phyloP scores from a whole-genome alignment of 78 protist species.

The Chrysochromulina parva region DNA sequence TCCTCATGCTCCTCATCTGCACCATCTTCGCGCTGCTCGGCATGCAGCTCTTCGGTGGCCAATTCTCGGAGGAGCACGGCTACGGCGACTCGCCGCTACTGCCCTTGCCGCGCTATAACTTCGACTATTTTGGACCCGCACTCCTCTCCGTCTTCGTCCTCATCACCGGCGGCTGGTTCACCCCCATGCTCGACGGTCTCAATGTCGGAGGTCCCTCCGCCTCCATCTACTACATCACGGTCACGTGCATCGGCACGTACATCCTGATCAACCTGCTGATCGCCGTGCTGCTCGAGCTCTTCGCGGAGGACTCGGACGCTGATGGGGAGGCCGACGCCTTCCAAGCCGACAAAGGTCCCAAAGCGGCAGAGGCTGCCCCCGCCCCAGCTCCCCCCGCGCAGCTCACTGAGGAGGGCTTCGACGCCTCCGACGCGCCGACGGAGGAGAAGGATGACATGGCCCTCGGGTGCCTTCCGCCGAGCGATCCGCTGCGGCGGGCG shows the following conservation, averaged over 20 bases:
- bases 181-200: too few species aligned
- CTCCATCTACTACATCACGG: background rate
- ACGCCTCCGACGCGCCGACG: too few species aligned
- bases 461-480: too few species aligned
- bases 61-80: too few species aligned
- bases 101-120: background rate
- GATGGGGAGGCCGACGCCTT: too few species aligned
- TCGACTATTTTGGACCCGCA: background rate
- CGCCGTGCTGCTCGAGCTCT: background rate
- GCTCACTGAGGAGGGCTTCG: too few species aligned
- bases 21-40: conserved; percentile 31
- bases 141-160: conserved; percentile 12
- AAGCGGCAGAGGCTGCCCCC: too few species aligned
- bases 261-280: background rate
- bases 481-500: too few species aligned
- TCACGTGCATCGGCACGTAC: background rate
- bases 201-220: background rate
- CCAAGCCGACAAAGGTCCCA: too few species aligned
- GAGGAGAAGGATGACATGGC: too few species aligned
- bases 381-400: too few species aligned
- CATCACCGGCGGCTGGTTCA: conserved; percentile 3
- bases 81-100: too few species aligned
- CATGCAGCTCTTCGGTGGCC: conserved; percentile 44
- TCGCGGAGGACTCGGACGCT: background rate
- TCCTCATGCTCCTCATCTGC: background rate